Base-by-base conservation (phyloP, 768 basidiomycete genomes). In the Lepiota subincarnata region DNA sequence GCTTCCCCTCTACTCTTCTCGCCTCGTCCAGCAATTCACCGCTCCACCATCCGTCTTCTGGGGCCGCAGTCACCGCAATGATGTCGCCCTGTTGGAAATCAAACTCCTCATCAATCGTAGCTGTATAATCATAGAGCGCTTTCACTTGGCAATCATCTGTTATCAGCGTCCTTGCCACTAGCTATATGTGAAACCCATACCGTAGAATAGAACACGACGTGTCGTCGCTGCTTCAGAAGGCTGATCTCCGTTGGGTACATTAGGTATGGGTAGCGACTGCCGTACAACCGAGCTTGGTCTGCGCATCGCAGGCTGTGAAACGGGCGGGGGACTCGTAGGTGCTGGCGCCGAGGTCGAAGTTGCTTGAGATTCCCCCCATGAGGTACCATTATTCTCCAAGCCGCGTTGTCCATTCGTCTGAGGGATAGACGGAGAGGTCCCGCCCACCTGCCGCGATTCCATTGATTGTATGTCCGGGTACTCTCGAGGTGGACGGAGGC, bases 1-100 rank as follows among this genome's bases (percentile, higher is more conserved):
- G 82, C 62, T 84, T 74, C 35, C 89, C 89, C 20, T 79, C 75
- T 57, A 82, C 76, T 57, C 87, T 74, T 62, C 91, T 74, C 37
- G 75, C 74, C 59, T 91, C 88, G 59, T 90, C 87, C 42, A 92
- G 68, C 57, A 92, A 67, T 64, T 89, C 86, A 16, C 96, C 96
- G 59, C 86, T 89, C 96, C 95, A 98, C 96, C 96, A 98, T 1
- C 96, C 96, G 65, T 97, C 95, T 62, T 94, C 93, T 7, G 94
- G 94, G 14, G 93, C 95, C 7, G 83, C 81, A 0, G 92, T 96
- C 18, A 98, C 95, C 1, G 95, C 95, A 60, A 98, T 97, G 57
- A 97, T 87, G 72, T 98, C 96, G n/a, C 89, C 91, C 11, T 84
- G 72, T 65, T 94, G 91, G 81, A 98, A 98, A 70, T 94, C 89